A percentile compares a stretch with the other conserved stretches of the same genome.
Evolutionary conservation across 139 green algal genomes (phyloP).

Genomic region (Diplosphaera chodatii): DNA sequence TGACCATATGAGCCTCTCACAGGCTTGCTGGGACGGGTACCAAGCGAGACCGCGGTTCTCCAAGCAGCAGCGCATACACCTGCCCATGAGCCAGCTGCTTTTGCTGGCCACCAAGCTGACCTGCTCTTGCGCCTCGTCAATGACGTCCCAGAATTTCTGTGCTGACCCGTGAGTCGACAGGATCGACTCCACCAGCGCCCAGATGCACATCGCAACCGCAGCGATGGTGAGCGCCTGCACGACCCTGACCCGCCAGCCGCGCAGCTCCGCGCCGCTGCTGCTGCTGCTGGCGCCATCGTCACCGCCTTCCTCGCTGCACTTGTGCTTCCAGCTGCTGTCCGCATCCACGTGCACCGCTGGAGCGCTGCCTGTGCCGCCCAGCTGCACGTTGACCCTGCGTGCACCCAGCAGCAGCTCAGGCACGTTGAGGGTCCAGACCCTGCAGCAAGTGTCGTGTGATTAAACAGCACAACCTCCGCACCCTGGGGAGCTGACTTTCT

Average conservation of each 20-base stretch:
- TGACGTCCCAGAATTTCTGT: not conserved
- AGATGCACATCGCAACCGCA: not conserved
- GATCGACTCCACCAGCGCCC: not conserved
- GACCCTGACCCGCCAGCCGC: not conserved
- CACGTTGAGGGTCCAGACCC: too few species aligned
- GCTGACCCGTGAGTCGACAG: not conserved
- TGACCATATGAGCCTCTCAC: too few species aligned
- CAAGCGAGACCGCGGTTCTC: too few species aligned
- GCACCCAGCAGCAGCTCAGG: not conserved
- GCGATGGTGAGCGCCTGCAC: not conserved
- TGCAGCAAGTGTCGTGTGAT: too few species aligned
- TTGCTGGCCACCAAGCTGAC: not conserved
- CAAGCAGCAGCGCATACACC: too few species aligned
- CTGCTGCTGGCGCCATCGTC: not conserved
- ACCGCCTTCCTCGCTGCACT: not conserved
- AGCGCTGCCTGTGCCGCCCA: too few species aligned
- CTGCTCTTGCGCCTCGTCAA: not conserved
- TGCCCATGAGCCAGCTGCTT: too few species aligned
- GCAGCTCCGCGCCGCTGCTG: not conserved
- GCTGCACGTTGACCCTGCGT: not conserved
- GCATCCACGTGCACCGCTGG: not conserved
- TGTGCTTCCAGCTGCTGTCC: not conserved
- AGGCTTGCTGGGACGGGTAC: too few species aligned
- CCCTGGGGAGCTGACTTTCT: not conserved
- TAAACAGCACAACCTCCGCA: not conserved